phyloP scores from a whole-genome alignment of 768 basidiomycete species.

The Leucogyrophana mollusca region DNA sequence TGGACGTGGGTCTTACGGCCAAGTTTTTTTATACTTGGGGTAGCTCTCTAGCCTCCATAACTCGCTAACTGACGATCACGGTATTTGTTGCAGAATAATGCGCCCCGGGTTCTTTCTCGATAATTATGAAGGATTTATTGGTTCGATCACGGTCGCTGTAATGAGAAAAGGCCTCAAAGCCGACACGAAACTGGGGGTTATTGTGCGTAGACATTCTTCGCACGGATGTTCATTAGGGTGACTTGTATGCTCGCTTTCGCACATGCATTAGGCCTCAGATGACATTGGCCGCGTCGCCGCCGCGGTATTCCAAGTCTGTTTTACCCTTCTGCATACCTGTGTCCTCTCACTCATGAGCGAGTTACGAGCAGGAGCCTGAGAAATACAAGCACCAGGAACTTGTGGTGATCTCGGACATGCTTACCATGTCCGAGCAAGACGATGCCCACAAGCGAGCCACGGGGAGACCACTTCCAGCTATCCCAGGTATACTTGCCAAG shows the following conservation, averaged over 20 bases:
- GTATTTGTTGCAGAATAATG: conserved; percentile 27
- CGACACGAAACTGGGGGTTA: conserved; percentile 29
- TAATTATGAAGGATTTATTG: conserved; percentile 38
- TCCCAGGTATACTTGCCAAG: conserved; percentile 25
- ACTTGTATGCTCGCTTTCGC: not conserved
- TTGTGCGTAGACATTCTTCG: conserved; percentile 25
- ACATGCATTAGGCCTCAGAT: conserved; percentile 25
- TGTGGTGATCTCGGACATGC: conserved; percentile 27
- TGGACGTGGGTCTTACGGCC: conserved; percentile 35
- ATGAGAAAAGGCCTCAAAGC: conserved; percentile 33
- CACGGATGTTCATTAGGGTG: not conserved
- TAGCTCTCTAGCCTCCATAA: no score
- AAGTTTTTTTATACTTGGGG: no score
- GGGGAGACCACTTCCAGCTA: conserved; percentile 25
- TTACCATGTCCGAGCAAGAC: conserved; percentile 26
- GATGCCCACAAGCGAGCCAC: conserved; percentile 26
- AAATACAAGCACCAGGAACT: conserved; percentile 21
- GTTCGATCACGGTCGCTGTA: conserved; percentile 33
- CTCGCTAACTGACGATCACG: not conserved
- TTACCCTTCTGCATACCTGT: not conserved
- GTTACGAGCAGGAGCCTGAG: conserved; percentile 22
- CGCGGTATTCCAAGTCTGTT: conserved; percentile 28
- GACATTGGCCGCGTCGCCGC: conserved; percentile 36
- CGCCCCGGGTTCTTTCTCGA: conserved; percentile 46
- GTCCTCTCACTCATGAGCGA: not conserved